phyloP scores from a whole-genome alignment of 176 grass and related monocot species.

The Zea mays region DNA sequence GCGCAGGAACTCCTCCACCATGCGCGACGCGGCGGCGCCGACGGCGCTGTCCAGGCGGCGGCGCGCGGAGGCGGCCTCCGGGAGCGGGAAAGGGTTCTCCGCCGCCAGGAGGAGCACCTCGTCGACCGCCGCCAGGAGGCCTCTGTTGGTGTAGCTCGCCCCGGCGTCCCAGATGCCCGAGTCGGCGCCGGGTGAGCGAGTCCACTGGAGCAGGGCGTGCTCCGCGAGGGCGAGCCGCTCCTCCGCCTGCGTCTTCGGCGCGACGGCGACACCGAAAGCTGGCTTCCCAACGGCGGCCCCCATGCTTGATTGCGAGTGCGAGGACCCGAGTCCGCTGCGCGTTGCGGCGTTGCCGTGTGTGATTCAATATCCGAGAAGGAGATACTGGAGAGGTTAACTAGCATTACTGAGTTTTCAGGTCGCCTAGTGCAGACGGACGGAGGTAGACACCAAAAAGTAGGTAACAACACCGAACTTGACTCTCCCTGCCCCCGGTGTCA shows the following conservation, averaged over 20 bases:
- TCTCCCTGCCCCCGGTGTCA: too few species aligned
- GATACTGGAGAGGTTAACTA: not conserved
- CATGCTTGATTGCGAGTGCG: not conserved
- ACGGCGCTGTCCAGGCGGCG: conserved; percentile 7
- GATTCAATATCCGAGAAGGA: not conserved
- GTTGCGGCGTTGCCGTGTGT: not conserved
- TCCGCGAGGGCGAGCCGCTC: conserved; percentile 14
- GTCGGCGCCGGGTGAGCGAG: conserved; percentile 13
- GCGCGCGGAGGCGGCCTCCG: not conserved
- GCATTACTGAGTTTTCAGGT: not conserved
- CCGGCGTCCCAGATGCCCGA: conserved; percentile 32
- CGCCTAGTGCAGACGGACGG: not conserved
- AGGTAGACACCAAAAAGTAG: too few species aligned
- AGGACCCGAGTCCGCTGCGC: not conserved
- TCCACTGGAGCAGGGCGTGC: conserved; percentile 23
- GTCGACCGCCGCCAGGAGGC: conserved; percentile 31
- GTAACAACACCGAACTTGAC: too few species aligned
- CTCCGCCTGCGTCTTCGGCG: conserved; percentile 6
- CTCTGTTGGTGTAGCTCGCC: conserved; percentile 25
- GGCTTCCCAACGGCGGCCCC: conserved; percentile 23
- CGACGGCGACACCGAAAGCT: not conserved
- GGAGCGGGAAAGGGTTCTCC: not conserved
- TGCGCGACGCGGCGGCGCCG: conserved; percentile 4
- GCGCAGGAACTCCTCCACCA: conserved; percentile 37
- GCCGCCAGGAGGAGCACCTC: conserved; percentile 26